Evolutionary conservation across 139 green algal genomes (phyloP).

Genomic region (Asterochloris erici): DNA sequence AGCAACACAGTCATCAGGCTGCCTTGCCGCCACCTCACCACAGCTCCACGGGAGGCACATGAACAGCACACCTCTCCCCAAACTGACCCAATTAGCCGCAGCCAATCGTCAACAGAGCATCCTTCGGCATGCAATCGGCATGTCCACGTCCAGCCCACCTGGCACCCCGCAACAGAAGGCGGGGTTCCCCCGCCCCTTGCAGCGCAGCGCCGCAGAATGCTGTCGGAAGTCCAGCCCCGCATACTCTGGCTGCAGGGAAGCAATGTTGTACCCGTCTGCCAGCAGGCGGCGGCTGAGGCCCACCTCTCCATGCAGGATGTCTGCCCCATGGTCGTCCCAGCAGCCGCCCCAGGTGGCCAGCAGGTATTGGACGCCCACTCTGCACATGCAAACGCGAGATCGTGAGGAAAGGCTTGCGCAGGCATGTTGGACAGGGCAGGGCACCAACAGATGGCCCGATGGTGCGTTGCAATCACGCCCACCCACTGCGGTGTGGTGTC

Average conservation of each 20-base stretch:
- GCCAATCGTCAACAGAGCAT: background rate
- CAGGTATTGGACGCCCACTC: conserved; percentile 18
- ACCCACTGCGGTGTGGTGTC: background rate
- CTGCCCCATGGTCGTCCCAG: conserved; percentile 12
- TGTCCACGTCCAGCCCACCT: background rate
- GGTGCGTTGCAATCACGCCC: no score
- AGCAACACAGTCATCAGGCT: background rate
- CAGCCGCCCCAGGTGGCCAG: conserved; percentile 15
- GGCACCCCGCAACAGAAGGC: conserved; percentile 21
- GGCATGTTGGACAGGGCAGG: background rate
- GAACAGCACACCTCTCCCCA: background rate
- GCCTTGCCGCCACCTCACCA: background rate
- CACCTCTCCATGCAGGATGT: conserved; percentile 20
- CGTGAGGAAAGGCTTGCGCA: background rate
- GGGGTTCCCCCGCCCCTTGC: conserved; percentile 13
- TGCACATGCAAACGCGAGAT: background rate
- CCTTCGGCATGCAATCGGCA: background rate
- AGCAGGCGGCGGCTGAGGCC: conserved; percentile 9
- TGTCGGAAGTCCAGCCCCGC: conserved; percentile 13
- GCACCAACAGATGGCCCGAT: no score
- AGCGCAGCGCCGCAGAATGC: background rate
- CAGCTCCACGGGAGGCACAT: background rate
- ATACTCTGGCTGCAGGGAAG: conserved; percentile 20
- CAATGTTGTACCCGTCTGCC: conserved; percentile 21
- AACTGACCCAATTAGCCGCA: background rate